Percentiles rank a stretch among this genome's conserved stretches.
phyloP scores from a whole-genome alignment of 768 basidiomycete species.

The Mycena leptocephala region DNA sequence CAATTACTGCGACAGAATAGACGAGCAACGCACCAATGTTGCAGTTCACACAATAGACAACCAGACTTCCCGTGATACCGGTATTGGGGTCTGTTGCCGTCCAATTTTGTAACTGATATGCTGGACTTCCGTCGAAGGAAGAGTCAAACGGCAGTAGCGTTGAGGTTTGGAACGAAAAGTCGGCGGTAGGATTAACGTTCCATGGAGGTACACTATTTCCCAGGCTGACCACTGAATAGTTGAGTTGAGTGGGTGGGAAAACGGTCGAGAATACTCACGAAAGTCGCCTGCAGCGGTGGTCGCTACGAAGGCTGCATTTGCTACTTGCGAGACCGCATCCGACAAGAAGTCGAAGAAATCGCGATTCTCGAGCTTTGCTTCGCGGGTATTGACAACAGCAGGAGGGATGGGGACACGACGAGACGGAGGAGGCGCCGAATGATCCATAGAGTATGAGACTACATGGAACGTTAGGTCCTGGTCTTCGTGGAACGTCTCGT shows the following conservation, averaged over 20 bases:
- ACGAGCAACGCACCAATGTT: background rate
- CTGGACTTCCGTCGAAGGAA: background rate
- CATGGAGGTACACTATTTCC: background rate
- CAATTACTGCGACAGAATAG: background rate
- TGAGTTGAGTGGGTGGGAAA: background rate
- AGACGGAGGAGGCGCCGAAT: background rate
- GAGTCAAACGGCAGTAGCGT: background rate
- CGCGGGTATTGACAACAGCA: too few species aligned
- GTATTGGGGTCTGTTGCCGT: background rate
- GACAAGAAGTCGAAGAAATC: background rate
- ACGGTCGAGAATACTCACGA: background rate
- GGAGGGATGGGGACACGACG: background rate
- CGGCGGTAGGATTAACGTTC: background rate
- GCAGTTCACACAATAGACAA: background rate
- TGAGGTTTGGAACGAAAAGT: background rate
- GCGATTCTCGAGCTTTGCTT: background rate
- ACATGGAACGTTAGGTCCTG: background rate
- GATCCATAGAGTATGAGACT: background rate
- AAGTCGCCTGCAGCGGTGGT: background rate
- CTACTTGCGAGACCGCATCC: background rate
- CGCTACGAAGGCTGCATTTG: background rate
- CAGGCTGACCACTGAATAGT: background rate
- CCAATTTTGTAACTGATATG: background rate
- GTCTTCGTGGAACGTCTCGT: constrained; percentile 1
- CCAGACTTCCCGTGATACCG: background rate